phyloP scores from a whole-genome alignment of 192 early-diverging fungal species.

The Coemansia sp. region DNA sequence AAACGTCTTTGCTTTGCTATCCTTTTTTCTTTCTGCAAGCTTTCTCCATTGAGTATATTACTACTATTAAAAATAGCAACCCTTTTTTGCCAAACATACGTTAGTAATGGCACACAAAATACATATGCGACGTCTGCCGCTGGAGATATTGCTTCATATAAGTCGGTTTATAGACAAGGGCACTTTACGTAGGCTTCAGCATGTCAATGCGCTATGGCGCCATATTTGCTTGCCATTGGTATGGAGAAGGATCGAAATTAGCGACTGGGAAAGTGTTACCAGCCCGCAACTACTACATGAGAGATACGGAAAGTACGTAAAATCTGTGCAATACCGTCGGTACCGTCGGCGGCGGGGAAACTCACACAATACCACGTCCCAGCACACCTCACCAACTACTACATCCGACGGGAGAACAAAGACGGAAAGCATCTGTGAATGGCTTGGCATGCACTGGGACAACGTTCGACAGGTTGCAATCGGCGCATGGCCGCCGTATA shows the following conservation, averaged over 20 bases:
- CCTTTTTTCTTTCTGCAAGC: not conserved
- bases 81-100: not conserved
- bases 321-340: conserved; percentile 29
- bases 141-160: conserved; percentile 24
- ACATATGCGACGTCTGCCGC: conserved; percentile 10
- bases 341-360: conserved; percentile 31
- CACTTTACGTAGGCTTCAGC: conserved; percentile 20
- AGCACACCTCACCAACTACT: not conserved
- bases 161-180: conserved; percentile 23
- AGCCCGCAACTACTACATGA: conserved; percentile 16
- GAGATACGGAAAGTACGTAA: conserved; percentile 21
- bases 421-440: conserved; percentile 39
- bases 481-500: conserved; percentile 49
- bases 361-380: conserved; percentile 8
- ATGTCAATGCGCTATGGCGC: conserved; percentile 36
- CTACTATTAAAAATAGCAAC: too few species aligned
- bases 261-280: conserved; percentile 36
- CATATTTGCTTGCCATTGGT: conserved; percentile 29
- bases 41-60: too few species aligned
- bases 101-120: not conserved
- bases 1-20: not conserved
- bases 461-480: conserved; percentile 23
- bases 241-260: conserved; percentile 41
- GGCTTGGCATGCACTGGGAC: conserved; percentile 34
- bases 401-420: conserved; percentile 25